phyloP scores from a whole-genome alignment of 2,329 filamentous ascomycete species.

The Alternaria sp. region DNA sequence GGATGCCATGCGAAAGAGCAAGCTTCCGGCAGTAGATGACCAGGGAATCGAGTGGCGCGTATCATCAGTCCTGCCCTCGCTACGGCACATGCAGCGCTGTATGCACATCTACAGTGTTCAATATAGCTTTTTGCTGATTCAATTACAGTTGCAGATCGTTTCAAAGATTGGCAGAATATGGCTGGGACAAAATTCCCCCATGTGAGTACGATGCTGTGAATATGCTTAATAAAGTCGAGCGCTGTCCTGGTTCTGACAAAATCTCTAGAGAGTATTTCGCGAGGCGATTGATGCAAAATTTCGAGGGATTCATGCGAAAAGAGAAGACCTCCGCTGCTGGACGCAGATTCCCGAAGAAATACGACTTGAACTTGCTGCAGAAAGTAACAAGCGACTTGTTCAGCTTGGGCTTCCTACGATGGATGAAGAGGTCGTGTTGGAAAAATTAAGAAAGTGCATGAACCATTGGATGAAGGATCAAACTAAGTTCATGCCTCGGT shows the following conservation, averaged over 20 bases:
- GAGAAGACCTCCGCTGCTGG: constrained; percentile 11
- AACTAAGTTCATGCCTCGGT: background rate
- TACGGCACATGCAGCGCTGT: constrained; percentile 11
- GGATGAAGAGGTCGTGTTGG: constrained; percentile 10
- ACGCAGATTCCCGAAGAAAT: constrained; percentile 10
- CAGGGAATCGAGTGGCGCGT: constrained; percentile 11
- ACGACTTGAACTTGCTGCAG: background rate
- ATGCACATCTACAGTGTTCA: background rate
- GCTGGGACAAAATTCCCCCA: background rate
- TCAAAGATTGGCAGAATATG: background rate
- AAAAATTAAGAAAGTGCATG: constrained; percentile 11
- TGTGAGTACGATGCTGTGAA: background rate
- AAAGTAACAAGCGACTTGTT: constrained; percentile 8
- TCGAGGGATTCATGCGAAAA: background rate
- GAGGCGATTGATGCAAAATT: constrained; percentile 9
- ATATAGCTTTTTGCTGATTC: background rate
- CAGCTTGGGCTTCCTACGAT: constrained; percentile 6
- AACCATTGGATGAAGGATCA: constrained; percentile 12
- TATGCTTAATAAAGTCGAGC: background rate
- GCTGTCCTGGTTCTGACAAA: background rate
- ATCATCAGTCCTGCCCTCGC: constrained; percentile 12
- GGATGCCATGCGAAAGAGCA: background rate
- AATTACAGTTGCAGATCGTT: background rate
- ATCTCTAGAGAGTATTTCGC: background rate
- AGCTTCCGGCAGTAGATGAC: constrained; percentile 4